A percentile compares a stretch with the other conserved stretches of the same genome.
phyloP scores from a whole-genome alignment of 164 flowering plant genomes.

The Stephania yunnanensis region DNA sequence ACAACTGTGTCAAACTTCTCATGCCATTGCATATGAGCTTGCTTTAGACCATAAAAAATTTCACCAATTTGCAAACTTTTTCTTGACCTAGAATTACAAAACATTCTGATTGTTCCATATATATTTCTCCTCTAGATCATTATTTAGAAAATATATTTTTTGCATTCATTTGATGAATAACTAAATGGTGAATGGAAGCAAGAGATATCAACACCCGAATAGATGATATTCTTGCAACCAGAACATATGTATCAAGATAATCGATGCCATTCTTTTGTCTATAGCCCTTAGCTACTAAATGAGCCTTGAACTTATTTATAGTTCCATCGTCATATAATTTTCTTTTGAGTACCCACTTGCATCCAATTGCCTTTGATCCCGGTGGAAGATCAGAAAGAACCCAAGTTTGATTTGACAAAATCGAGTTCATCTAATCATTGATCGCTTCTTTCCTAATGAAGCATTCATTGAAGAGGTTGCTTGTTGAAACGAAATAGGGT shows the following conservation, averaged over 20 bases:
- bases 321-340: constrained; percentile 1
- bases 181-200: too few relatives aligned
- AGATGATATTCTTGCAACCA: not conserved
- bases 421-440: constrained; percentile 5
- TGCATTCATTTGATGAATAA: too few relatives aligned
- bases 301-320: not conserved
- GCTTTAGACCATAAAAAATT: constrained; percentile 3
- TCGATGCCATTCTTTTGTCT: not conserved
- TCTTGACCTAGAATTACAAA: constrained; percentile 2
- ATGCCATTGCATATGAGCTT: not conserved
- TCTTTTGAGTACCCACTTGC: not conserved
- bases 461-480: not conserved
- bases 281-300: not conserved
- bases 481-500: not conserved
- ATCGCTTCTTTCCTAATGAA: not conserved
- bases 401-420: constrained; percentile 7
- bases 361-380: not conserved
- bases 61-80: not conserved
- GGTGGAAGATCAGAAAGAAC: not conserved
- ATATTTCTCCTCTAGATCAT: not conserved
- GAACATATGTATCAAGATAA: not conserved
- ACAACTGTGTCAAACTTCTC: too few relatives aligned
- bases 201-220: not conserved
- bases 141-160: too few relatives aligned
- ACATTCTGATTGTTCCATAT: not conserved